Evolutionary conservation across 2,329 filamentous ascomycete species (phyloP).

Genomic region (Aspergillus fumigatus): DNA sequence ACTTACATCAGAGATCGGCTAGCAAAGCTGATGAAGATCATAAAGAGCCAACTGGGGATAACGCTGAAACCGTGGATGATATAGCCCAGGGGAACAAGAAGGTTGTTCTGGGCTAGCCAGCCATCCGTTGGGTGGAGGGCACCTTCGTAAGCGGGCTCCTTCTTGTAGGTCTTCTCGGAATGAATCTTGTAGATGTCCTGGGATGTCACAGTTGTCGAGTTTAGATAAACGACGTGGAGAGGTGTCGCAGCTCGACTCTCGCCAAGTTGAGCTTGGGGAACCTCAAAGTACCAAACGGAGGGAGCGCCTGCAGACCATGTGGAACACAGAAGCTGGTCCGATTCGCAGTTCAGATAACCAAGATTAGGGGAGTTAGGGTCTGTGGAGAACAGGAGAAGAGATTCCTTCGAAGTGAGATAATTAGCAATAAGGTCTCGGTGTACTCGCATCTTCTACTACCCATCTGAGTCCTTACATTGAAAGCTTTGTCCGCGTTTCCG

Average conservation of each 20-base stretch:
- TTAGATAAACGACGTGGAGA: constrained; percentile 52
- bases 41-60: constrained; percentile 61
- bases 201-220: constrained; percentile 54
- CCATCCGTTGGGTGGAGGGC: constrained; percentile 59
- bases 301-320: constrained; percentile 56
- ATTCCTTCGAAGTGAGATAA: constrained; percentile 38
- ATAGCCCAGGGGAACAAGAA: constrained; percentile 54
- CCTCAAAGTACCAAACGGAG: constrained; percentile 53
- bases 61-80: constrained; percentile 52
- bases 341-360: constrained; percentile 56
- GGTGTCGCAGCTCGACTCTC: constrained; percentile 51
- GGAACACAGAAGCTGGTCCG: constrained; percentile 55
- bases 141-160: constrained; percentile 52
- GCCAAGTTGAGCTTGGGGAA: constrained; percentile 50
- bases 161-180: constrained; percentile 52
- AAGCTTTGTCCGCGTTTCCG: constrained; percentile 49
- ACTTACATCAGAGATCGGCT: constrained; percentile 60
- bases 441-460: background rate
- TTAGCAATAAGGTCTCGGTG: constrained; percentile 8
- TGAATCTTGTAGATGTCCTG: constrained; percentile 54
- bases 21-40: constrained; percentile 59
- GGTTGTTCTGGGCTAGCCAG: constrained; percentile 48
- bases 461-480: constrained; percentile 37
- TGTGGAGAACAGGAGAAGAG: constrained; percentile 50
- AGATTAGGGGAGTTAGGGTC: constrained; percentile 54